Evolutionary conservation across 352 stramenopile species (phyloP), one percentile per base, ranked within the genome.

Genomic region (Globisporangium lucens): DNA sequence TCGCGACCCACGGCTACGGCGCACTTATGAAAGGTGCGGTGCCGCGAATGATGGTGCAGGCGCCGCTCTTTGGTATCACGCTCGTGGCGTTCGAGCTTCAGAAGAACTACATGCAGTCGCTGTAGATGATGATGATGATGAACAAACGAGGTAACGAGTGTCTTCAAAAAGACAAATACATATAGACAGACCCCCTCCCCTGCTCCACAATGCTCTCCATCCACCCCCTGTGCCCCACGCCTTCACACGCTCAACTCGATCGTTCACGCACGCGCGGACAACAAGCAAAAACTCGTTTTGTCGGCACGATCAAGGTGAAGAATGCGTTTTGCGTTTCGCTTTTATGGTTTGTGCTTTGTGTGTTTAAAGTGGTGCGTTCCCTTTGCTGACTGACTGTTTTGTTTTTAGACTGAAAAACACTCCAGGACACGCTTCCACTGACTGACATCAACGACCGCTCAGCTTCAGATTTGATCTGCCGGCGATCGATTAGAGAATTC

Each of bases 1-100:
- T 94, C 36, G 65, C 77, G 15, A 71, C 78, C 0, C 91, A 97
- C 64, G 93, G 93, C 2, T 80, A 91, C 51, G 75, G 70, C 27
- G 90, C 89, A 38, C 79, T 98, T 27, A 92, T 97, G 68, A 97
- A 97, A 66, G 93, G 83, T 51, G 83, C 75, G 1, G 70, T 83
- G 0, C 89, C 89, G n/a, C 84, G 89, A 53, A 95, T 96, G 89
- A 89, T 90, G 76, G 89, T 97, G 30, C 82, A 94, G 59, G 89
- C 85, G 15, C 89, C 89, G 57, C 72, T 97, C 10, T 96, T 97
- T 55, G 86, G 78, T 35, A 94, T 97, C 72, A 91, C 87, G 47
- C 75, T 95, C 43, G 74, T 87, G 13, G 85, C 89, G 3, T 97
- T 96, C 68, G 89, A 97, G 70, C 70, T 96, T 55, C 87, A 95